phyloP scores from a whole-genome alignment of 495 filamentous ascomycete genomes.

The Stereocaulon alpinum region DNA sequence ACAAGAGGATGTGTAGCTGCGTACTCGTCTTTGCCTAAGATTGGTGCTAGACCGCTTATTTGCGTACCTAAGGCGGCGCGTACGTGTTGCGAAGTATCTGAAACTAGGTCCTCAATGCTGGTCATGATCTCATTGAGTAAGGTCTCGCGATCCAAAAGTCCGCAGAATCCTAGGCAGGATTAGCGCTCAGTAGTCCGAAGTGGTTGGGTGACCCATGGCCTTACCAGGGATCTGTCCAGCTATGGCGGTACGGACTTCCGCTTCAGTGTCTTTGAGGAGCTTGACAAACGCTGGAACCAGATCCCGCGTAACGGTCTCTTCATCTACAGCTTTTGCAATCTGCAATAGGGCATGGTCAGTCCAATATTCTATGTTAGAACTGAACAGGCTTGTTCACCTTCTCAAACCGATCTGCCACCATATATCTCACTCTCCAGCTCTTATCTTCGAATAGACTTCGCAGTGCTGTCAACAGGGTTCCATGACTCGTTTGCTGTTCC shows the following conservation, averaged over 20 bases:
- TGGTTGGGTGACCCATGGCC: constrained; percentile 12
- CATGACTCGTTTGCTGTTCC: constrained; percentile 93
- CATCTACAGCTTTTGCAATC: constrained; percentile 97
- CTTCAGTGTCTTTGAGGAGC: constrained; percentile 91
- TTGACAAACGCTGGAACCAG: constrained; percentile 96
- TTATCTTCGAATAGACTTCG: constrained; percentile 94
- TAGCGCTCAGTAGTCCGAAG: constrained; percentile 16
- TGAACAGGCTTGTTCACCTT: constrained; percentile 50
- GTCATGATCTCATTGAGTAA: constrained; percentile 96
- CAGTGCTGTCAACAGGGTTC: constrained; percentile 78
- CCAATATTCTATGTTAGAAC: not conserved
- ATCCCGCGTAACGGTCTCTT: constrained; percentile 89
- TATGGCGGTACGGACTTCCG: constrained; percentile 94
- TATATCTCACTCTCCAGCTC: constrained; percentile 97
- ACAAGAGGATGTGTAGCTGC: constrained; percentile 20
- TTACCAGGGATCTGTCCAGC: constrained; percentile 91
- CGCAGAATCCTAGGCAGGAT: constrained; percentile 66
- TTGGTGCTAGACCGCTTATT: constrained; percentile 92
- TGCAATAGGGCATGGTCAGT: constrained; percentile 28
- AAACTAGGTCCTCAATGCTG: constrained; percentile 89
- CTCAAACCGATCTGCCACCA: constrained; percentile 97
- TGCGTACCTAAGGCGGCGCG: constrained; percentile 91
- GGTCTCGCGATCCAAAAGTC: constrained; percentile 70
- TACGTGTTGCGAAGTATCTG: constrained; percentile 92
- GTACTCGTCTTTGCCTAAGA: constrained; percentile 95